Evolutionary conservation across 1,284 basidiomycete species (phyloP).

Genomic region (Clitocybe nebularis): DNA sequence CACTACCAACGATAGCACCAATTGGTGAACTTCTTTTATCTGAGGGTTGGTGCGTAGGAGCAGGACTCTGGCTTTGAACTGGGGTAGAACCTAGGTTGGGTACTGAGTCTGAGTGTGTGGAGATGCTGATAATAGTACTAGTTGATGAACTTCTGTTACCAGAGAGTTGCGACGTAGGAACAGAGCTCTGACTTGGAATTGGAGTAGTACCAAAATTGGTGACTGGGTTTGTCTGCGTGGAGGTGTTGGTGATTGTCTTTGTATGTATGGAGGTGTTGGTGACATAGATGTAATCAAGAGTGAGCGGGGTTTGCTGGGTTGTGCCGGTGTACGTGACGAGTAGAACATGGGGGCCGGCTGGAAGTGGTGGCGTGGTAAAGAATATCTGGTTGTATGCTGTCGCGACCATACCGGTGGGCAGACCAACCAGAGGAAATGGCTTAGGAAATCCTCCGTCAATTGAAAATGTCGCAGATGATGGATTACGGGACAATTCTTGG

Average conservation of each 20-base stretch:
- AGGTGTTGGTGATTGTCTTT: background rate
- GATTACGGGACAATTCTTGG: constrained; percentile 8
- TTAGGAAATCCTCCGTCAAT: constrained; percentile 15
- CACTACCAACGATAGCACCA: background rate
- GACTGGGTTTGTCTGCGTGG: background rate
- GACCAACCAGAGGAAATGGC: constrained; percentile 15
- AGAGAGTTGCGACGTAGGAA: background rate
- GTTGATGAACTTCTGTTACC: no score
- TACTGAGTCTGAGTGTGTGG: no score
- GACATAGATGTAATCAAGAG: constrained; percentile 16
- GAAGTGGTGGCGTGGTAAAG: constrained; percentile 15
- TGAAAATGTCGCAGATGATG: constrained; percentile 18
- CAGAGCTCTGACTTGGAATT: background rate
- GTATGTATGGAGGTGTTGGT: no score
- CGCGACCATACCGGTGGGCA: background rate
- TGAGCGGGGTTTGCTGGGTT: constrained; percentile 14
- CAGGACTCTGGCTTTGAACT: no score
- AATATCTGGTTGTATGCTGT: constrained; percentile 16
- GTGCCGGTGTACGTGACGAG: constrained; percentile 13
- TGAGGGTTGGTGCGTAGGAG: no score
- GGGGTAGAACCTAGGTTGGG: no score
- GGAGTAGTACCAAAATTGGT: background rate
- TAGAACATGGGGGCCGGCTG: constrained; percentile 14
- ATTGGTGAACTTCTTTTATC: no score
- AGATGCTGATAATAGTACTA: no score